Conservation (phyloP, 805 yeast species). For the Monosporozyma unispora region DNA sequence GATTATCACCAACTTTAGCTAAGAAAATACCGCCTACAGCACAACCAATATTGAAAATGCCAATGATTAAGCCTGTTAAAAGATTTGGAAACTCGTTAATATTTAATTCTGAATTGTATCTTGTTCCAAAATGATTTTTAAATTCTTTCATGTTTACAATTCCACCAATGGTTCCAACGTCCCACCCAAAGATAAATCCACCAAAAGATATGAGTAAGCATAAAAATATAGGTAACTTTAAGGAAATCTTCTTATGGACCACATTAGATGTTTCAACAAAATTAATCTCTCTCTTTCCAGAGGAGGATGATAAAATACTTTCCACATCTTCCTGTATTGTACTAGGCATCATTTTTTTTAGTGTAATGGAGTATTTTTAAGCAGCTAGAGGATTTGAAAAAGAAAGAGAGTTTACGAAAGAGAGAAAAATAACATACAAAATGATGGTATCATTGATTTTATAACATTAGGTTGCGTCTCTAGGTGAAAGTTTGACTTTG, state of each 20-base stretch:
- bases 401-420: no score
- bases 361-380: no score
- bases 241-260: not conserved
- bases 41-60: slow-evolving; percentile 60
- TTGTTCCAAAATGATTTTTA: slow-evolving; percentile 41
- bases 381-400: not conserved
- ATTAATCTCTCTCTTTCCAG: not conserved
- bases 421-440: no score
- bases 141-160: slow-evolving; percentile 53
- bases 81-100: slow-evolving; percentile 30
- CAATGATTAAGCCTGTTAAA: slow-evolving; percentile 42
- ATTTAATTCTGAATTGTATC: slow-evolving; percentile 21
- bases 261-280: not conserved
- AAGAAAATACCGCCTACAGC: slow-evolving; percentile 58
- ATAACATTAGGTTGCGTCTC: no score
- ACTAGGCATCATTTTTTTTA: not conserved
- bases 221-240: slow-evolving; percentile 18
- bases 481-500: no score
- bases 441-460: no score
- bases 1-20: slow-evolving; percentile 48
- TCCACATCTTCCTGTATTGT: not conserved
- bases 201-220: slow-evolving; percentile 59
- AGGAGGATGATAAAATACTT: not conserved
- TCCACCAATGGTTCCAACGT: slow-evolving; percentile 71
- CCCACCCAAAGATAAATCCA: slow-evolving; percentile 69